phyloP scores from a whole-genome alignment of 2,329 filamentous ascomycete species.

The Eutypa lata region DNA sequence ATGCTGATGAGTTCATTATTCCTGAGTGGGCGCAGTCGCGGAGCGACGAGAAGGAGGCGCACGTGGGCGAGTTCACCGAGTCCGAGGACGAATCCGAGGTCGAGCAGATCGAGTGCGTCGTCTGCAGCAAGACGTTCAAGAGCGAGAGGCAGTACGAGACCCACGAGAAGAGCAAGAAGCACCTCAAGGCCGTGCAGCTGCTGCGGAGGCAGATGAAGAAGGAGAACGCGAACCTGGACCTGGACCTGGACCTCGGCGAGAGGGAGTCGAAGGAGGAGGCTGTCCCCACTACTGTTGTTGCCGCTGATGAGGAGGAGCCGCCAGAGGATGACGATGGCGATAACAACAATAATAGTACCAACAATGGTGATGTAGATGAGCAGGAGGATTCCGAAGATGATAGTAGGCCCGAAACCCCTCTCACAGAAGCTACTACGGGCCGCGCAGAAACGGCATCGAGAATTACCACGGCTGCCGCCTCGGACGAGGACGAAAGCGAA shows the following conservation, averaged over 20 bases:
- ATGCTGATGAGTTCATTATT: conserved; percentile 54
- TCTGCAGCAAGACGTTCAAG: conserved; percentile 78
- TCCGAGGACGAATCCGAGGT: conserved; percentile 53
- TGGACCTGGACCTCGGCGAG: conserved; percentile 36
- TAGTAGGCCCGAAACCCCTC: too few species aligned
- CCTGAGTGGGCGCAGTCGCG: conserved; percentile 73
- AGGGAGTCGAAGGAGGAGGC: too few species aligned
- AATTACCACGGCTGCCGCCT: conserved; percentile 4
- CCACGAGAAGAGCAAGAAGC: conserved; percentile 96
- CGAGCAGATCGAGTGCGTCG: conserved; percentile 68
- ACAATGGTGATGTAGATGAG: conserved; percentile 3
- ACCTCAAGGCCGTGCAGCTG: conserved; percentile 79
- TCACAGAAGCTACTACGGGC: too few species aligned
- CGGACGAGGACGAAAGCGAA: conserved; percentile 15
- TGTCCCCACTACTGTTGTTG: too few species aligned
- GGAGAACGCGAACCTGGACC: conserved; percentile 64
- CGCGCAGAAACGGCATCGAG: conserved; percentile 6
- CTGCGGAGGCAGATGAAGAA: conserved; percentile 78
- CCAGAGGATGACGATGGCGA: too few species aligned
- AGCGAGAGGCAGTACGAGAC: conserved; percentile 89
- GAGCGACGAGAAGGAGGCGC: conserved; percentile 46
- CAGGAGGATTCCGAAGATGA: conserved; percentile 1
- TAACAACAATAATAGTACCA: too few species aligned
- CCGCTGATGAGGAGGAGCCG: too few species aligned
- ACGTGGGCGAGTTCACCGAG: conserved; percentile 56